These are phyloP conservation scores for Tulasnella sp. DNA, from an alignment of 768 basidiomycete genomes.

Conservation along the genomic window DNA sequence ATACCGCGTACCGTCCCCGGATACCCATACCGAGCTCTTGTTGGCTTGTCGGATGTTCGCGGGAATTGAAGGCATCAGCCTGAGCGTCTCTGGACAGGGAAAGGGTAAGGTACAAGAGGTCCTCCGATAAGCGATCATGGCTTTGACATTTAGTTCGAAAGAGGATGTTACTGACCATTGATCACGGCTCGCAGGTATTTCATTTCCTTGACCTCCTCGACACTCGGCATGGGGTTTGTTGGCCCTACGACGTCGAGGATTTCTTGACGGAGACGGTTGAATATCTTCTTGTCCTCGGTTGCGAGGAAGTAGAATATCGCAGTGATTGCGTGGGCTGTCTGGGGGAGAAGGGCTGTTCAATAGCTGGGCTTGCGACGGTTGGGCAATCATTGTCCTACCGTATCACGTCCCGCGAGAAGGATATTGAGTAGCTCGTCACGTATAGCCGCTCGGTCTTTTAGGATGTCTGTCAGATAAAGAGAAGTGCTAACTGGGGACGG, in stretches of 20 bases:
- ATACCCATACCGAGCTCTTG: slow-evolving; percentile 8
- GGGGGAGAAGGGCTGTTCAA: background rate
- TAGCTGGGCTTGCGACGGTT: background rate
- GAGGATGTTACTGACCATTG: slow-evolving; percentile 37
- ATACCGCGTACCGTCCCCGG: slow-evolving; percentile 11
- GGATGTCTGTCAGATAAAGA: background rate
- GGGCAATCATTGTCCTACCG: slow-evolving; percentile 35
- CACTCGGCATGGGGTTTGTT: slow-evolving; percentile 31
- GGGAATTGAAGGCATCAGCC: slow-evolving; percentile 40
- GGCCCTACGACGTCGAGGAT: slow-evolving; percentile 36
- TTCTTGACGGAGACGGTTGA: slow-evolving; percentile 38
- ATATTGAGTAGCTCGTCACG: slow-evolving; percentile 74
- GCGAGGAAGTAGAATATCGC: slow-evolving; percentile 45
- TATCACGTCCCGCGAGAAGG: slow-evolving; percentile 66
- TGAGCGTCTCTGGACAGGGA: slow-evolving; percentile 33
- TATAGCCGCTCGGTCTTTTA: slow-evolving; percentile 49
- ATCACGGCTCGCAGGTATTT: slow-evolving; percentile 55
- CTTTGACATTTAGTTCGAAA: background rate
- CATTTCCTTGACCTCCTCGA: slow-evolving; percentile 45
- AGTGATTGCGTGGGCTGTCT: slow-evolving; percentile 39
- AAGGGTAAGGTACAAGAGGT: no score
- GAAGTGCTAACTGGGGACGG: background rate
- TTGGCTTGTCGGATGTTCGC: background rate
- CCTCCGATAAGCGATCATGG: background rate
- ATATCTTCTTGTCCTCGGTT: slow-evolving; percentile 35